Conservation (phyloP, 78 protist genomes). For the Protostelium mycophagum region DNA sequence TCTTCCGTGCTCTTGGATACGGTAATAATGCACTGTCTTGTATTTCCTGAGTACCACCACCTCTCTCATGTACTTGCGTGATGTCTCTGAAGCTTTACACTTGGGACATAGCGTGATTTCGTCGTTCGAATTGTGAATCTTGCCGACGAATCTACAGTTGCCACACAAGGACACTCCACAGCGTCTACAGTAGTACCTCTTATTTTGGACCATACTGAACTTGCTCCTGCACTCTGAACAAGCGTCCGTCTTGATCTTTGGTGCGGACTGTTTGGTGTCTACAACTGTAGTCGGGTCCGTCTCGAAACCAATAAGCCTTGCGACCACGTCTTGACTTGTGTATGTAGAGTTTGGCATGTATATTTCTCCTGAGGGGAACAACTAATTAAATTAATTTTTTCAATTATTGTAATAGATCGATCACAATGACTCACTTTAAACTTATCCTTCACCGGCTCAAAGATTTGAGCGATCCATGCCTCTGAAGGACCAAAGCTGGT, state of each 20-base stretch:
- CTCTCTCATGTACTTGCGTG: conserved; percentile 8
- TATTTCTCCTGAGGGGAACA: neutral
- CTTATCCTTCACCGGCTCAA: neutral
- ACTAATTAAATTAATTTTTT: neutral
- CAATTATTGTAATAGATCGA: neutral
- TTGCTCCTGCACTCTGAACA: neutral
- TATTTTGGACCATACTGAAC: neutral
- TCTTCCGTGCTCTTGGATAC: conserved; percentile 32
- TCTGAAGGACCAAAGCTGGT: neutral
- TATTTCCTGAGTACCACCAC: neutral
- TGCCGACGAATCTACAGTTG: neutral
- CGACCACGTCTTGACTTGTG: neutral
- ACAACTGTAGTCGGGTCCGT: neutral
- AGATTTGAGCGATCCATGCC: neutral
- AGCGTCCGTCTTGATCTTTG: neutral
- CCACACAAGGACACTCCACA: conserved; percentile 2
- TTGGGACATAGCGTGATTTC: neutral
- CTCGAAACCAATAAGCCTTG: neutral
- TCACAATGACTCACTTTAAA: neutral
- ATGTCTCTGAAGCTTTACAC: neutral
- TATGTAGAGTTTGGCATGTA: neutral
- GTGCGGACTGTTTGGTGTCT: neutral
- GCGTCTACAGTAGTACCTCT: neutral
- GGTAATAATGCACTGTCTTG: conserved; percentile 9
- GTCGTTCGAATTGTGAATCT: neutral